Evolutionary conservation across 805 yeast genomes (phyloP), one percentile per base, ranked within the genome.

Genomic region (Pichia membranifaciens): DNA sequence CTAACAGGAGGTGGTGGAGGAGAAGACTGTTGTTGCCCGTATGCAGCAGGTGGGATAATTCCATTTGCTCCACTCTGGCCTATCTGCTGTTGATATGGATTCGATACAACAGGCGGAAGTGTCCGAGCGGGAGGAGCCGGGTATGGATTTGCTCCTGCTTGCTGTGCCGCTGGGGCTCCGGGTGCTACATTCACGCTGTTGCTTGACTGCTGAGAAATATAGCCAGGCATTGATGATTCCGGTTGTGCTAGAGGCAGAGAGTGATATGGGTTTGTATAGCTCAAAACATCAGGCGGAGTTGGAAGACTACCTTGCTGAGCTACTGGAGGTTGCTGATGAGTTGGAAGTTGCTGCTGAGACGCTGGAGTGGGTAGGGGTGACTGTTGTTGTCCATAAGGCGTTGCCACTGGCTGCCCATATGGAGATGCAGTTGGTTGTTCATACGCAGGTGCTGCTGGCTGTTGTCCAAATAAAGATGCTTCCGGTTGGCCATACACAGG

Each of bases 401-500:
- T n/a, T n/a, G n/a, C n/a, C 9, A 9, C 22, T 6, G 33, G 29
- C 22, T 44, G 41, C n/a, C 35, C 18, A n/a, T 31, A 44, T 38
- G 49, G 15, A 40, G 44, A 53, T 28, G 25, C 45, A 15, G 43
- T 42, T 15, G 36, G 47, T 10, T 45, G 51, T 15, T 31, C 48
- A 18, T 35, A 41, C 5, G 37, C 16, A n/a, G 36, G 36, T 7
- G 36, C n/a, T 7, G 43, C 13, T 44, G 41, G 37, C 45, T 42
- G 38, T 40, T 46, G 32, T 9, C 15, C 7, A n/a, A 15, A 15
- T 36, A 20, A 38, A 9, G 42, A 54, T n/a, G 31, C 12, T 13
- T 48, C 42, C 34, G 48, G 58, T 32, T 47, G 51, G 15, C 40
- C 44, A 17, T 44, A 29, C 15, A 40, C 10, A 25, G 29, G 10